These are phyloP conservation scores for Clavispora phyllophila DNA, from an alignment of 805 yeast species.

Conservation along the genomic window DNA sequence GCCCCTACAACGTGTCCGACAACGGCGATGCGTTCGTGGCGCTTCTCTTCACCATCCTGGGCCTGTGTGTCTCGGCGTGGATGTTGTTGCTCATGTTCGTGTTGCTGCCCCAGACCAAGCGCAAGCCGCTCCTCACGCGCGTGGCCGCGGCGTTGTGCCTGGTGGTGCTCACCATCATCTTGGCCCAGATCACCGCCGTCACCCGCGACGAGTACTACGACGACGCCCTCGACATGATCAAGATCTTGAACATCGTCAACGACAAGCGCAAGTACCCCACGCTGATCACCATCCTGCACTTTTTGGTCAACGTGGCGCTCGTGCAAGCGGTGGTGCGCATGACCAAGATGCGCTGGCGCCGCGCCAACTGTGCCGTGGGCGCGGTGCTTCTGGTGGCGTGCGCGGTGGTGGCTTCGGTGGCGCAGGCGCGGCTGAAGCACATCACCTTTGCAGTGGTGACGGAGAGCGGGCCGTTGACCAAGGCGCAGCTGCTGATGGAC, in stretches of 20 bases:
- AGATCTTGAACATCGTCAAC: conserved; percentile 35
- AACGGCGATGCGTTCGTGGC: conserved; percentile 41
- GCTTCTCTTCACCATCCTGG: conserved; percentile 48
- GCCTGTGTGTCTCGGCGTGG: conserved; percentile 63
- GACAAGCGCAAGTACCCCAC: conserved; percentile 33
- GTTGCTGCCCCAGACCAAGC: conserved; percentile 44
- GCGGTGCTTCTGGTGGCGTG: conserved; percentile 9
- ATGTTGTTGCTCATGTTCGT: conserved; percentile 56
- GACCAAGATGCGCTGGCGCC: conserved; percentile 21
- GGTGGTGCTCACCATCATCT: conserved; percentile 46
- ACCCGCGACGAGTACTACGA: conserved; percentile 46
- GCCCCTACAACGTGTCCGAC: conserved; percentile 26
- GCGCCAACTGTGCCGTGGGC: conserved; percentile 21
- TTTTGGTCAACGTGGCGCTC: conserved; percentile 51
- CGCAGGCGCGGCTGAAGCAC: conserved; percentile 1
- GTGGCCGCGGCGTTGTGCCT: conserved; percentile 56
- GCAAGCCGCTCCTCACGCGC: conserved; percentile 54
- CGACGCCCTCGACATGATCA: conserved; percentile 50
- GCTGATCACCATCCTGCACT: conserved; percentile 36
- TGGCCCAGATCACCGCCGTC: conserved; percentile 41
- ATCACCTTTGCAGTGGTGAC: not conserved
- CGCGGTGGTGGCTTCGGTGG: conserved; percentile 10
- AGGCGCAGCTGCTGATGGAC: conserved; percentile 2
- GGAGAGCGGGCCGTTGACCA: conserved; percentile 20
- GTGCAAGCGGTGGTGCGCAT: conserved; percentile 40